phyloP scores from a whole-genome alignment of 768 basidiomycete species.

The Steccherinum ochraceum region DNA sequence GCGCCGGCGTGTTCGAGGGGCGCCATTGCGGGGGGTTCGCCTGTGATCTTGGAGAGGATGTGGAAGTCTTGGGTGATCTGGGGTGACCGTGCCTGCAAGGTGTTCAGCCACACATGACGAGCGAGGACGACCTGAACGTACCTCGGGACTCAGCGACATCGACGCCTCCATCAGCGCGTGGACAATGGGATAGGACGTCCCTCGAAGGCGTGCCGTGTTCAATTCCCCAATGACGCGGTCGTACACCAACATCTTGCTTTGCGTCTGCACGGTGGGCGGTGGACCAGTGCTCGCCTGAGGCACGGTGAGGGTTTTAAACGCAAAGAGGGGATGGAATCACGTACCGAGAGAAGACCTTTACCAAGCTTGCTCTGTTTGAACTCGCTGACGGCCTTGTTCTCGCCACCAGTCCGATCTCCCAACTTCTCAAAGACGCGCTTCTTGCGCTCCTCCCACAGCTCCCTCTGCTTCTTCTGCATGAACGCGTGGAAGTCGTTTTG shows the following conservation, averaged over 20 bases:
- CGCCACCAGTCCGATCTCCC: constrained; percentile 57
- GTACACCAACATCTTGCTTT: constrained; percentile 95
- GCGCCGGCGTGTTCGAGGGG: constrained; percentile 75
- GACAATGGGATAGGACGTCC: constrained; percentile 69
- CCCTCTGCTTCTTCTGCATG: constrained; percentile 65
- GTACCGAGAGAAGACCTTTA: constrained; percentile 48
- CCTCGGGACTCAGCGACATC: constrained; percentile 49
- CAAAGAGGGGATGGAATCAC: constrained; percentile 16
- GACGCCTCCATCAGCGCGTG: constrained; percentile 69
- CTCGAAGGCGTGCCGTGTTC: constrained; percentile 66
- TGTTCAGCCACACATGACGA: too few species aligned
- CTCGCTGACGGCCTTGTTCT: constrained; percentile 49
- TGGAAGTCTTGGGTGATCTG: constrained; percentile 70
- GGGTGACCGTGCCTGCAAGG: background rate
- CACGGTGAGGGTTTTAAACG: constrained; percentile 2
- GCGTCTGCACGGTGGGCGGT: constrained; percentile 69
- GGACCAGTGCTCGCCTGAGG: constrained; percentile 40
- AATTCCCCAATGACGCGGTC: constrained; percentile 76
- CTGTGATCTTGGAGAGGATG: constrained; percentile 69
- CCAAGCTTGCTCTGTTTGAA: constrained; percentile 58
- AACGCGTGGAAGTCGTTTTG: constrained; percentile 81
- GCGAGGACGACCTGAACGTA: too few species aligned
- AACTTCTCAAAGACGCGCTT: constrained; percentile 86
- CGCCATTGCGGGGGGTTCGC: constrained; percentile 68
- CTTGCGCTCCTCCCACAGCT: constrained; percentile 90